Evolutionary conservation across 768 basidiomycete species (phyloP), one percentile per base, ranked within the genome.

Genomic region (Boletus rubropictus): DNA sequence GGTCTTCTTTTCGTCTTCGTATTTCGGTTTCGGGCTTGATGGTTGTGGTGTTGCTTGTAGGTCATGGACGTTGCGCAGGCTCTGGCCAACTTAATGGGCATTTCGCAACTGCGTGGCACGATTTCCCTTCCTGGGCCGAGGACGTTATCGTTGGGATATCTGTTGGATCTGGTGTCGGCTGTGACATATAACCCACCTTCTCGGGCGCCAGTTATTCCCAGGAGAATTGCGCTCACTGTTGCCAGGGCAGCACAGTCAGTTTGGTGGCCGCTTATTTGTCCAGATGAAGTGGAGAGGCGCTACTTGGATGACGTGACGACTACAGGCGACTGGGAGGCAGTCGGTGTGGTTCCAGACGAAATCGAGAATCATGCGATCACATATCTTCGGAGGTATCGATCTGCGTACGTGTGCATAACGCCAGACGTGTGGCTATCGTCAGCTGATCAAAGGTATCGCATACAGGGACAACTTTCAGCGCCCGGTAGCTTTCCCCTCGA

Each of bases 31-130:
- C 31, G 31, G 47, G 38, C 40, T 27, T 54, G 48, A 65, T 52
- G 50, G 39, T 29, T 46, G 40, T 35, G 18, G 21, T 34, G 24
- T 53, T 42, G 27, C 39, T 50, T 48, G 48, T 55, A 93, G 90
- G 89, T 96, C 20, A 67, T 94, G 60, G 94, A 99, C 61, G 89
- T 98, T 47, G 95, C 96, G 9, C 86, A 94, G 67, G 94, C 83
- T 5, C 77, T 98, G 45, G 75, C 78, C n/a, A 89, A 89, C 70
- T 69, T 90, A 51, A 78, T 87, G 68, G 60, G 72, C 15, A 73
- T 77, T 37, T 76, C 83, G 34, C 80, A 81, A 42, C 59, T 81
- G 18, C 69, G 84, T 34, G 77, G 81, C 27, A 90, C 83, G 7
- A 68, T 92, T 58, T 79, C 80, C 44, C 83, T 99, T 39, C 89